Base-by-base conservation (phyloP, 2,329 filamentous ascomycete species). In the Bimuria novae-zelandiae region DNA sequence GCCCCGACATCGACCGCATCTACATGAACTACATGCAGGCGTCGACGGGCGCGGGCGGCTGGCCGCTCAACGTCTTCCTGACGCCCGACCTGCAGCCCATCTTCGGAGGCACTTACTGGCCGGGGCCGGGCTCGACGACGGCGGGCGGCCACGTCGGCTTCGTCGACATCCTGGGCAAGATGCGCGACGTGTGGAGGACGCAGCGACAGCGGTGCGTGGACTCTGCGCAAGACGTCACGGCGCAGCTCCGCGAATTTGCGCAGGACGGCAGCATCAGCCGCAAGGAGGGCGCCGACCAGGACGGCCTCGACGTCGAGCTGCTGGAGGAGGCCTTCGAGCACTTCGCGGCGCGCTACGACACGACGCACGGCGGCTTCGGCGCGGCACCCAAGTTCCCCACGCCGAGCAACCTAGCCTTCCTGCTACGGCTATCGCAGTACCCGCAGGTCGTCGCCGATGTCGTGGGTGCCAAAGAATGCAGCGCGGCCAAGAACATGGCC, bases 1-100 rank as follows among this genome's bases (percentile, higher is more conserved):
- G 93, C 22, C 93, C 93, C 7, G 92, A 97, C 69, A 86, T 97
- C 59, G 94, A 99, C 69, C 87, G 89, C 56, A 92, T 97, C 60
- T 97, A 97, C 74, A 97, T 97, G 91, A 96, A 96, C 77, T 99
- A 96, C 73, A 88, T 96, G 35, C 92, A 97, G 72, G 93, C 93
- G 1, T 93, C 94, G 10, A 96, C 89, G 53, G 92, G 89, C 17
- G 88, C 85, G 1, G 93, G 92, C 8, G 94, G 94, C 33, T 97
- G 94, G 92, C 94, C 94, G 1, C 77, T 97, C 55, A 97, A 97
- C 68, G 87, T 96, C n/a, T 97, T 99, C 71, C 82, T 97, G 25
- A 99, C 94, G 0, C 92, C 94, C 0, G 88, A 96, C 62, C 82
- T 97, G 22, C 88, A 96, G 68, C 94, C 94, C 0, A 89, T 99